Evolutionary conservation across 2,329 filamentous ascomycete genomes (phyloP), one percentile per base, ranked within the genome.

Genomic region (Talaromyces atroroseus): DNA sequence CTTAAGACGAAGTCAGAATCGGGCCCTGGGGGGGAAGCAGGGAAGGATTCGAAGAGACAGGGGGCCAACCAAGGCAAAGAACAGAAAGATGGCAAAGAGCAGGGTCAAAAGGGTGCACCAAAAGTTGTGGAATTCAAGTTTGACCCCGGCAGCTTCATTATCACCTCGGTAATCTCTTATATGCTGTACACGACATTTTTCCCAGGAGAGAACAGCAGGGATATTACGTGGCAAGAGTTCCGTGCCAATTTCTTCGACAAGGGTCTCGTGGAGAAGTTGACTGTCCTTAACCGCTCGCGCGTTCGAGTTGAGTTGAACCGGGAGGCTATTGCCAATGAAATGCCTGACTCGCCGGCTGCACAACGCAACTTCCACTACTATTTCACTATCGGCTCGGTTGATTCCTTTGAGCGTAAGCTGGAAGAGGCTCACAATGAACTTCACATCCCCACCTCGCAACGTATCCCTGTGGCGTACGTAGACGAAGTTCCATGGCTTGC

Each of bases 151-250:
- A 82, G 80, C 21, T 76, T 81, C 60, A 63, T 87, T 32, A 75
- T 86, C 48, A 79, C 80, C 29, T 74, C 80, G 18, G 80, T 89
- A 63, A 72, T 86, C 34, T 76, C 82, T 11, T 88, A 85, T 67
- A 76, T 88, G 55, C 69, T 85, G 49, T 87, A 84, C 71, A 77
- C 81, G 56, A 78, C 82, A 61, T 75, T 92, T 56, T 80, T 90
- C 58, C 86, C 86, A 3, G 80, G 81, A 20, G 85, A 88, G 61
- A 80, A 79, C 60, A 79, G 77, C 55, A 80, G 85, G 66, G 92
- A 99, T 69, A 96, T 99, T 58, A 97, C 94, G 55, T 99, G 91
- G 90, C 92, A 99, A 75, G 94, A 99, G 75, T 90, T 99, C 76
- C 82, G 89, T 61, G 92, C 85, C 64, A 94, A 90, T 32, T 97